Evolutionary conservation across 306 rosid species (phyloP).

Genomic region (Luffa aegyptiaca): DNA sequence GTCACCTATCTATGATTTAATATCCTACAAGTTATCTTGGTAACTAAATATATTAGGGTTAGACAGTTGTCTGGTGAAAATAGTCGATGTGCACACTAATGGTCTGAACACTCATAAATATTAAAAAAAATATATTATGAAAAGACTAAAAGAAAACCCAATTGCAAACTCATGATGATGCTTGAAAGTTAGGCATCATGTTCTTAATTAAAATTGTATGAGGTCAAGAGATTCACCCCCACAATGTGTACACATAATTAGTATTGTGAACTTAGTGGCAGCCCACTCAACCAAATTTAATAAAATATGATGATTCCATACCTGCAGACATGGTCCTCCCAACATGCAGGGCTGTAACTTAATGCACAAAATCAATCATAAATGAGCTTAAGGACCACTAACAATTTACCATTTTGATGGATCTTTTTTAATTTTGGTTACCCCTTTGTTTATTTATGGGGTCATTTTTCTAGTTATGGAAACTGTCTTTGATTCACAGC

Average conservation of each 20-base stretch:
- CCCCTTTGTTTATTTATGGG: not conserved
- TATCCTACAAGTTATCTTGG: not conserved
- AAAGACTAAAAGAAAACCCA: not conserved
- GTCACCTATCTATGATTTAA: too few relatives aligned
- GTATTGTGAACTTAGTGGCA: not conserved
- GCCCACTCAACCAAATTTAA: conserved; percentile 7
- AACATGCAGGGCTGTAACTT: not conserved
- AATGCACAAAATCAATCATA: not conserved
- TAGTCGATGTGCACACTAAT: too few relatives aligned
- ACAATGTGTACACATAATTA: not conserved
- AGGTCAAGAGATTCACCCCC: not conserved
- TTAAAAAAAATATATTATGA: not conserved
- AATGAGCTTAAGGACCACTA: not conserved
- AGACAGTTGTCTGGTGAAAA: not conserved
- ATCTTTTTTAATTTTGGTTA: not conserved
- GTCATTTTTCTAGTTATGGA: not conserved
- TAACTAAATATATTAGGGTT: too few relatives aligned
- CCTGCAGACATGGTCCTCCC: conserved; percentile 9
- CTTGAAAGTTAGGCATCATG: not conserved
- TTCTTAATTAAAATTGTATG: not conserved
- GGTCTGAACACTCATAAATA: not conserved
- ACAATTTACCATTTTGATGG: not conserved
- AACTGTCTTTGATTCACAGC: not conserved
- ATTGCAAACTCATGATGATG: not conserved
- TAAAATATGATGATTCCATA: conserved; percentile 5